These are phyloP conservation scores for Malassezia pachydermatis DNA, from an alignment of 1,284 basidiomycete genomes.

Conservation along the genomic window DNA sequence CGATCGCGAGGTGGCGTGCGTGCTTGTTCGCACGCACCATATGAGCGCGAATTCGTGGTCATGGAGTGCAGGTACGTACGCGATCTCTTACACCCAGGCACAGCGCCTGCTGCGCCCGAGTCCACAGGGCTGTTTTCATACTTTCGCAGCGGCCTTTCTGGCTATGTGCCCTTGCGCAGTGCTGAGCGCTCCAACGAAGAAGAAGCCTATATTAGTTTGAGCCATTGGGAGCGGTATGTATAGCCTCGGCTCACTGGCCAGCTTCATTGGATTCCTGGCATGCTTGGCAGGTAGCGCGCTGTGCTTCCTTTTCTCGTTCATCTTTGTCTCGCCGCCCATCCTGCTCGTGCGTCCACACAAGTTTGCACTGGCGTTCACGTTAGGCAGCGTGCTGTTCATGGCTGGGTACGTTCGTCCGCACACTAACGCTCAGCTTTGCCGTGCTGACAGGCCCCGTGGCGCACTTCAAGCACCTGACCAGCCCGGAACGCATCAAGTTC, in stretches of 20 bases:
- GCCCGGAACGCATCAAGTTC: conserved; percentile 53
- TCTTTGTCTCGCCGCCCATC: conserved; percentile 65
- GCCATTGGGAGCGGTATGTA: conserved; percentile 43
- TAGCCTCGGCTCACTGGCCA: conserved; percentile 4
- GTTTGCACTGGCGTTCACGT: conserved; percentile 44
- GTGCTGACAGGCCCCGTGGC: conserved; percentile 41
- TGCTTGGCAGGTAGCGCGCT: conserved; percentile 80
- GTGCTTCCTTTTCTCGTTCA: conserved; percentile 89
- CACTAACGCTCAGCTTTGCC: conserved; percentile 26
- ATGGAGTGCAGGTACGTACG: background rate
- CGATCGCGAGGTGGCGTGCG: too few species aligned
- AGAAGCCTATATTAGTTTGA: conserved; percentile 63
- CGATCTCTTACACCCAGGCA: background rate
- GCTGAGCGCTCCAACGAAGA: conserved; percentile 80
- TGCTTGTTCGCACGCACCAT: background rate
- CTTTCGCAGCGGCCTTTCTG: conserved; percentile 54
- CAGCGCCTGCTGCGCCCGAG: background rate
- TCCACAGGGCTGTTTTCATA: conserved; percentile 22
- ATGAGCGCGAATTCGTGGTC: conserved; percentile 4
- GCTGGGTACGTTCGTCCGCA: conserved; percentile 33
- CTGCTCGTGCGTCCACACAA: conserved; percentile 52
- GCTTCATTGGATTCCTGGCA: conserved; percentile 78
- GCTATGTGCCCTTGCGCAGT: conserved; percentile 80
- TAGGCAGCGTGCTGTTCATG: conserved; percentile 44
- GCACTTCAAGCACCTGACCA: conserved; percentile 40